Conservation (phyloP, 805 yeast genomes). For the Suhomyces prunicola region DNA sequence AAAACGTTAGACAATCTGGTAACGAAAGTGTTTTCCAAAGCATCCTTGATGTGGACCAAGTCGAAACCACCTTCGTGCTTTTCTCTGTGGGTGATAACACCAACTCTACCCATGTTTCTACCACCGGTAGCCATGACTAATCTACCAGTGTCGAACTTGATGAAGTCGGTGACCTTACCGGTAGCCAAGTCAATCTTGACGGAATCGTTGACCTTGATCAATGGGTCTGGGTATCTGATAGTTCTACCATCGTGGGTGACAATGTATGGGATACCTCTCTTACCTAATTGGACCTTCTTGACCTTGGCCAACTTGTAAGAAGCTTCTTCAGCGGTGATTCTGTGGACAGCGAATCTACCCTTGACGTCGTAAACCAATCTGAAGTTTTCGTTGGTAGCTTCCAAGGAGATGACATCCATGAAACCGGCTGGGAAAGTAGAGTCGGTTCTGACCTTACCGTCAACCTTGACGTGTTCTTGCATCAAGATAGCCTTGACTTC, state of each 20-base stretch:
- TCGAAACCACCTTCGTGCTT: slow-evolving; percentile 44
- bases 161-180: slow-evolving; percentile 29
- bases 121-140: slow-evolving; percentile 45
- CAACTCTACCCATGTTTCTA: slow-evolving; percentile 43
- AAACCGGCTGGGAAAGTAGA: slow-evolving; percentile 32
- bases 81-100: slow-evolving; percentile 42
- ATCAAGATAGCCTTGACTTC: slow-evolving; percentile 34
- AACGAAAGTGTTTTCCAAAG: slow-evolving; percentile 41
- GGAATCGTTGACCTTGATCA: slow-evolving; percentile 22
- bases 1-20: slow-evolving; percentile 42
- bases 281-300: slow-evolving; percentile 24
- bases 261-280: slow-evolving; percentile 25
- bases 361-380: slow-evolving; percentile 28
- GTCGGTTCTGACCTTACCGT: slow-evolving; percentile 34
- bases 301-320: slow-evolving; percentile 26
- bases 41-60: slow-evolving; percentile 41
- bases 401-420: slow-evolving; percentile 32
- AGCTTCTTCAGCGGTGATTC: slow-evolving; percentile 27
- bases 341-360: slow-evolving; percentile 28
- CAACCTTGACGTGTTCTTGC: slow-evolving; percentile 34
- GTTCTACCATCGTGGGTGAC: slow-evolving; percentile 29
- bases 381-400: slow-evolving; percentile 31
- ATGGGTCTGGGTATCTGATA: slow-evolving; percentile 27
- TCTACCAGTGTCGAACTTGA: slow-evolving; percentile 39
- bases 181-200: slow-evolving; percentile 25